Evolutionary conservation across 495 filamentous ascomycete species (phyloP), one percentile per base, ranked within the genome.

Genomic region (Penicillium ochrochloron): DNA sequence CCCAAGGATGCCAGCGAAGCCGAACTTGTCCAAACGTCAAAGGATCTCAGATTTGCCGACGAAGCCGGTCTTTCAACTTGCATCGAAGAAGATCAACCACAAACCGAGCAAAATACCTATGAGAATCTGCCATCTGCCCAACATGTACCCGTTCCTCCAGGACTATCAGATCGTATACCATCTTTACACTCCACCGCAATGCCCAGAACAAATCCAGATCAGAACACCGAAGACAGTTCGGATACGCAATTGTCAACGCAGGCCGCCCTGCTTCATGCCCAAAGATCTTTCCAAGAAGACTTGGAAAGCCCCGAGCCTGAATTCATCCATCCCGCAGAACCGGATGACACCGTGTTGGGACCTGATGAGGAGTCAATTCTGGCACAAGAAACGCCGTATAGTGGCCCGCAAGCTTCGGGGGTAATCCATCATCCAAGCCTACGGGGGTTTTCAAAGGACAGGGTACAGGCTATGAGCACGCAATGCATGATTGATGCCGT

Each of bases 401-500:
- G 68, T 44, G 62, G 59, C 6, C 34, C 78, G 12, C 68, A 62
- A 21, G 64, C 64, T 0, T 64, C 66, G 5, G 53, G 65, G 37
- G 59, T 37, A 35, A 17, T 37, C 19, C 29, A 58, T 10, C 48
- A 25, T 34, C 56, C 15, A 31, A 64, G 44, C 55, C 34, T 60
- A 10, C 51, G 48, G 27, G 29, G 54, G 11, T 46, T 59, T 6
- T 61, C 59, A n/a, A 70, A 66, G 8, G 65, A 63, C 12, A 65
- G 51, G 29, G 61, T 59, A 14, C 74, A 73, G 50, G 74, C 75
- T 29, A 75, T 82, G 62, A 83, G 78, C 64, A 85, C 82, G 5
- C 83, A 85, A 69, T 77, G 69, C 48, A 80, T 84, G 71, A 75
- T 85, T 29, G 80, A 84, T 64, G 76, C 78, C 11, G 76, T 76